phyloP scores from a whole-genome alignment of 306 rosid genomes.

The Biancaea sappan region DNA sequence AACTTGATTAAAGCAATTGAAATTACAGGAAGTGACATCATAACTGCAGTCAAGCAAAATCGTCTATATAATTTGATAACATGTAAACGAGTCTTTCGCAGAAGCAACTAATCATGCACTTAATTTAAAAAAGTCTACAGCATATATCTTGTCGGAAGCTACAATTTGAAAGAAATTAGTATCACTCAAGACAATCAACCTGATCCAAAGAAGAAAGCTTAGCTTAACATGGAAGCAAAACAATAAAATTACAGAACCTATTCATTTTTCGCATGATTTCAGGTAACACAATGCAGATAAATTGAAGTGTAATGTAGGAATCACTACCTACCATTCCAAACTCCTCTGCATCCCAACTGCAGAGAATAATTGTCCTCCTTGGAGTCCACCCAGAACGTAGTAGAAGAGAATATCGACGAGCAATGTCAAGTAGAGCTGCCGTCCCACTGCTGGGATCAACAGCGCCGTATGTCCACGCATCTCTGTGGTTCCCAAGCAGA shows the following conservation, averaged over 20 bases:
- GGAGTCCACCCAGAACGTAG: slow-evolving; percentile 73
- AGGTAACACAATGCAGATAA: not conserved
- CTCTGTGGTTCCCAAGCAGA: slow-evolving; percentile 94
- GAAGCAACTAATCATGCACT: slow-evolving; percentile 3
- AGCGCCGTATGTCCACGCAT: slow-evolving; percentile 98
- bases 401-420: slow-evolving; percentile 76
- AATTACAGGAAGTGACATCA: slow-evolving; percentile 13
- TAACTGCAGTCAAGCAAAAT: slow-evolving; percentile 4
- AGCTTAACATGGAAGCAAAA: not conserved
- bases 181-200: not conserved
- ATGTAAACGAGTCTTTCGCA: not conserved
- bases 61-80: slow-evolving; percentile 8
- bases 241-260: not conserved
- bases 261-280: not conserved
- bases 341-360: slow-evolving; percentile 47
- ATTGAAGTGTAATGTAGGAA: not conserved
- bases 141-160: not conserved
- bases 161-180: not conserved
- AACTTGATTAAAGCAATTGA: slow-evolving; percentile 21
- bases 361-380: slow-evolving; percentile 54
- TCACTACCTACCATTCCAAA: slow-evolving; percentile 38
- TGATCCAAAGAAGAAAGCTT: not conserved
- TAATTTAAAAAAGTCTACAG: not conserved
- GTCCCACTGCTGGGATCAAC: slow-evolving; percentile 99
- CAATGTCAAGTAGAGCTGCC: slow-evolving; percentile 86